Percentiles rank a stretch among this genome's conserved stretches.
Evolutionary conservation across 306 rosid genomes (phyloP).

Genomic region (Mimosa bimucronata): DNA sequence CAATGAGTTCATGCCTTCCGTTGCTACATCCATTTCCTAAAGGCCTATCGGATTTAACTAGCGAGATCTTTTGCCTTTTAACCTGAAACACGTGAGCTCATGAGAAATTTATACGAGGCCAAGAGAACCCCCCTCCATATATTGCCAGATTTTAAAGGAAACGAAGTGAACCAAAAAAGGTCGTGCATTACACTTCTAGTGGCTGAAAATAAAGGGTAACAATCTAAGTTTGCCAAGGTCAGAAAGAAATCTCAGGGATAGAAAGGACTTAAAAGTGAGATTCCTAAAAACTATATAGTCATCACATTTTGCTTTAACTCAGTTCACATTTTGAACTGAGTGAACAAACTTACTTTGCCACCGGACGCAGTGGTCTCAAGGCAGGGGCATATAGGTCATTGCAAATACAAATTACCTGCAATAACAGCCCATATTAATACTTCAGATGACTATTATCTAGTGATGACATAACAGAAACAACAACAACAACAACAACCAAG

Average conservation of each 20-base stretch:
- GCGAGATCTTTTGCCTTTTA: conserved; percentile 85
- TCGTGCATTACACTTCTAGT: neutral
- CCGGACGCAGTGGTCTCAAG: conserved; percentile 85
- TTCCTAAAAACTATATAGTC: conserved; percentile 17
- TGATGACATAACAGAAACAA: conserved; percentile 30
- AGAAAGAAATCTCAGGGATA: neutral
- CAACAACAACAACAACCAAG: too few relatives aligned
- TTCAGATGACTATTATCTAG: conserved; percentile 21
- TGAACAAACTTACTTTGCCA: conserved; percentile 78
- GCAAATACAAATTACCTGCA: conserved; percentile 94
- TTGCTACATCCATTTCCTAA: conserved; percentile 39
- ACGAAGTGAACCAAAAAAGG: conserved; percentile 19
- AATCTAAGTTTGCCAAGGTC: conserved; percentile 20
- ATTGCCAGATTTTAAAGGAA: conserved; percentile 21
- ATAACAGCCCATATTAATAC: conserved; percentile 35
- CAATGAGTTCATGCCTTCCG: conserved; percentile 39
- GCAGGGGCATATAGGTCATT: conserved; percentile 94
- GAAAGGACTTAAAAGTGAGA: neutral
- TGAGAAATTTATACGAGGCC: conserved; percentile 7
- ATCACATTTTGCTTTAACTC: neutral
- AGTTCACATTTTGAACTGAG: conserved; percentile 28
- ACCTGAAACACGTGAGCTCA: conserved; percentile 54
- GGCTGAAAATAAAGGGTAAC: conserved; percentile 13
- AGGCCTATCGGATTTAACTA: conserved; percentile 52
- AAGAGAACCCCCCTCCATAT: conserved; percentile 12